Percentiles rank a stretch among this genome's conserved stretches.
These are phyloP conservation scores for Gossypium armourianum DNA, from an alignment of 441 rosid species.

Conservation along the genomic window DNA sequence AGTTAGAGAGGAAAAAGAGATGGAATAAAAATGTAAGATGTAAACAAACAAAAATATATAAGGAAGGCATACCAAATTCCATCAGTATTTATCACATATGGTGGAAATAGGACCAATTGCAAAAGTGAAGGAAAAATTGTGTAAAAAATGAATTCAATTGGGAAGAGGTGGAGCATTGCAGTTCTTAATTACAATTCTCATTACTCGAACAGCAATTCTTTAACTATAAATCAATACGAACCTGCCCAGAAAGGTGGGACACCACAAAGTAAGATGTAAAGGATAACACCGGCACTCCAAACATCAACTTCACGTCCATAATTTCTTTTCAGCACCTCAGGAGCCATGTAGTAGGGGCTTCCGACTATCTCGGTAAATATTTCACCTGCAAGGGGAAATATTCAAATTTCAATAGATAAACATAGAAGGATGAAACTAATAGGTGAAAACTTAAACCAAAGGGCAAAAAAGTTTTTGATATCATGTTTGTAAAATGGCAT, in stretches of 20 bases:
- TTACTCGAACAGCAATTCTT: neutral
- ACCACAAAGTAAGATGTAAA: slow-evolving; percentile 63
- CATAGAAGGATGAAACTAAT: neutral
- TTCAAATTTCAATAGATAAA: slow-evolving; percentile 4
- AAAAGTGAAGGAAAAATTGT: neutral
- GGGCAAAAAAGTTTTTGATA: neutral
- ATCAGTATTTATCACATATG: neutral
- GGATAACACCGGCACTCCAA: slow-evolving; percentile 73
- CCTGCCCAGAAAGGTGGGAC: slow-evolving; percentile 78
- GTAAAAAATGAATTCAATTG: neutral
- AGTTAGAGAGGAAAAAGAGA: neutral
- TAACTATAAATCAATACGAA: slow-evolving; percentile 21
- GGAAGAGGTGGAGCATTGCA: neutral
- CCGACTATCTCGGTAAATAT: slow-evolving; percentile 57
- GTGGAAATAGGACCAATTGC: neutral
- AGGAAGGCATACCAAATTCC: neutral
- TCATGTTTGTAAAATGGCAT: slow-evolving; percentile 7
- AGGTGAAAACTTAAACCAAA: neutral
- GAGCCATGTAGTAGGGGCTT: slow-evolving; percentile 76
- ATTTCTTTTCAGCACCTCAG: slow-evolving; percentile 52
- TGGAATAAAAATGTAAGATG: neutral
- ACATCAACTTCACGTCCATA: slow-evolving; percentile 68
- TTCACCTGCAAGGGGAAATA: slow-evolving; percentile 32
- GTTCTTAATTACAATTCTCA: neutral
- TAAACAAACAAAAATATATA: neutral